Base-by-base conservation (phyloP, 306 rosid genomes). In the Lathyrus aphaca region DNA sequence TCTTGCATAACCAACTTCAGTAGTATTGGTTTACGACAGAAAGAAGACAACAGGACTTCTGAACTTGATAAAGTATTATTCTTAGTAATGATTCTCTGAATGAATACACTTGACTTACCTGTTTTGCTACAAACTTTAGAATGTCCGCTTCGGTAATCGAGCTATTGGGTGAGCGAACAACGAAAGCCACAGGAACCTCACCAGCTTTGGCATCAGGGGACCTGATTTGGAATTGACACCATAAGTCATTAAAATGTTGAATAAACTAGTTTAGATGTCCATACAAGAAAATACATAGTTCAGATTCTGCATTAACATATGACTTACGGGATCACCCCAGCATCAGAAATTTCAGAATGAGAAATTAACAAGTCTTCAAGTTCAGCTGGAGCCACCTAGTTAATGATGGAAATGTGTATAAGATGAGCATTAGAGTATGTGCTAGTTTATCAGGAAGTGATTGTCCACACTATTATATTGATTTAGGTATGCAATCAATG, bases 171-270 rank as follows among this genome's bases (percentile, higher is more conserved):
- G 75, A 62, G 27, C 80, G 79, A 82, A 84, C 86, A 15, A 79
- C 85, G 23, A 74, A 69, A n/a, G 85, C 91, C 35, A 84, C 61
- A 4, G 88, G 88, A 70, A 83, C 88, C 66, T 84, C 80, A 15
- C 91, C 86, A 6, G 85, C 88, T 82, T 82, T 81, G 15, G 67
- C 78, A 72, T 86, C 85, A 0, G 78, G 78, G 30, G 70, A 74
- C 72, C 91, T 83, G 51, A 64, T 57, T 72, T 51, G 55, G 40
- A 68, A 48, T 68, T 62, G 48, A 60, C 46, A 48, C 64, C 19
- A 58, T 8, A 13, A 58, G 43, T 56, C 19, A 13, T 27, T 44
- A 8, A 15, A 3, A 17, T 38, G 59, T 54, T 21, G 9, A 7
- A 11, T 17, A 42, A 5, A 19, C 17, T 7, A 12, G 48, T 2